Conservation (phyloP, 169 alveolate species). For the Plasmodium berghei region DNA sequence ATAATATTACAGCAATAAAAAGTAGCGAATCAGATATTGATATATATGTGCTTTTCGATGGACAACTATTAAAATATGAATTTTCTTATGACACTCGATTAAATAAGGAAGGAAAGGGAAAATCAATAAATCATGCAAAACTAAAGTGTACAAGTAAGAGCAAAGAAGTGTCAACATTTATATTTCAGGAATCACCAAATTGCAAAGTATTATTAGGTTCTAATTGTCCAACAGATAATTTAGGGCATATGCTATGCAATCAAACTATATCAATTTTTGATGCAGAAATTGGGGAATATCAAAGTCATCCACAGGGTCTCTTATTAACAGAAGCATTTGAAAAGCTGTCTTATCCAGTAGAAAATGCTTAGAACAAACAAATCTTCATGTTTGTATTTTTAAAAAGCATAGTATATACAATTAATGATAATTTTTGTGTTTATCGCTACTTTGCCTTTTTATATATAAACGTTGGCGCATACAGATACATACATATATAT, state of each 20-base stretch:
- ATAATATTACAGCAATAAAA: conserved; percentile 79
- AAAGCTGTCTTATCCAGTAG: conserved; percentile 52
- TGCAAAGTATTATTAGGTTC: conserved; percentile 47
- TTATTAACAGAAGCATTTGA: conserved; percentile 43
- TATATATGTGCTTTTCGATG: conserved; percentile 79
- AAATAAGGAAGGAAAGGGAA: conserved; percentile 78
- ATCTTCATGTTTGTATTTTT: not conserved
- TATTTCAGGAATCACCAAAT: conserved; percentile 46
- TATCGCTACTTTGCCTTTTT: too few relatives aligned
- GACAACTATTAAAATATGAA: conserved; percentile 78
- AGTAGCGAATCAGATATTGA: conserved; percentile 83
- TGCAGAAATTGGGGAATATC: conserved; percentile 75
- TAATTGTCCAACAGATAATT: conserved; percentile 68
- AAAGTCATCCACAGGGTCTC: conserved; percentile 73
- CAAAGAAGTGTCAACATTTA: conserved; percentile 56
- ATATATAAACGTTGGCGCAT: not conserved
- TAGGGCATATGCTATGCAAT: conserved; percentile 53
- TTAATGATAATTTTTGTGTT: too few relatives aligned
- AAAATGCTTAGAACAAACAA: conserved; percentile 33
- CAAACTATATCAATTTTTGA: conserved; percentile 69
- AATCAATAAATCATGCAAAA: conserved; percentile 51
- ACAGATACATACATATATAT: conserved; percentile 5
- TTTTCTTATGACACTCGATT: conserved; percentile 81
- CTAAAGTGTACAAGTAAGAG: conserved; percentile 70
- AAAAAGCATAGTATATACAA: too few relatives aligned